Evolutionary conservation across 345 rosid genomes (phyloP).

Genomic region (Salix koriyanagi): DNA sequence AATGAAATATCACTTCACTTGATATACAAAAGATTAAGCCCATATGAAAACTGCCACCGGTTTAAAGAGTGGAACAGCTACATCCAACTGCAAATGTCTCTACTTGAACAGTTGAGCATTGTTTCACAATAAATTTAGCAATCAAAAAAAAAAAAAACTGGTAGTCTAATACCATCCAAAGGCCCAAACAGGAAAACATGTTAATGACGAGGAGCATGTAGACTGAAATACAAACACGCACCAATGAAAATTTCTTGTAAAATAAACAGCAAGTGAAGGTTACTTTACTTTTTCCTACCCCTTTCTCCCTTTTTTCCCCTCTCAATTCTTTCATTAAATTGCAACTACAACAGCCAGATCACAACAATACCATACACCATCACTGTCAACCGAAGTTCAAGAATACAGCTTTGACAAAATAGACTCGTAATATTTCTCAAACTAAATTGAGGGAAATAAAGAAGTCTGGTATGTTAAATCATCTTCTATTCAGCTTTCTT

Average conservation of each 20-base stretch:
- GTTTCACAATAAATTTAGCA: not conserved
- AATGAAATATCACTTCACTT: slow-evolving; percentile 8
- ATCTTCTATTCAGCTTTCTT: not conserved
- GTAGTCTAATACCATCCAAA: not conserved
- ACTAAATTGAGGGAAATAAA: not conserved
- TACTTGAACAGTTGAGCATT: not conserved
- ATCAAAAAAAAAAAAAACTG: not conserved
- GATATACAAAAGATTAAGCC: not conserved
- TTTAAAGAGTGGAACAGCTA: not conserved
- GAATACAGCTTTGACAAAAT: not conserved
- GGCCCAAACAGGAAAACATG: not conserved
- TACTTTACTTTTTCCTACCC: not conserved
- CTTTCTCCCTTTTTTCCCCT: not conserved
- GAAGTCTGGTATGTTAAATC: not conserved
- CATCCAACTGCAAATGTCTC: not conserved
- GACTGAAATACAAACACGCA: not conserved
- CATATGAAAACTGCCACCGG: not conserved
- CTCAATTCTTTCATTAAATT: not conserved
- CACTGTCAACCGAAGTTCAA: not conserved
- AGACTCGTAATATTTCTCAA: not conserved
- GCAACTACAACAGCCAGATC: not conserved
- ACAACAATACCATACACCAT: not conserved
- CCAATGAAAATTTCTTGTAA: not conserved
- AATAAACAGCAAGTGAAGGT: not conserved
- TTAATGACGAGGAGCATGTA: not conserved